Evolutionary conservation across 2,329 filamentous ascomycete genomes (phyloP), one percentile per base, ranked within the genome.

Genomic region (Mariannaea elegans): DNA sequence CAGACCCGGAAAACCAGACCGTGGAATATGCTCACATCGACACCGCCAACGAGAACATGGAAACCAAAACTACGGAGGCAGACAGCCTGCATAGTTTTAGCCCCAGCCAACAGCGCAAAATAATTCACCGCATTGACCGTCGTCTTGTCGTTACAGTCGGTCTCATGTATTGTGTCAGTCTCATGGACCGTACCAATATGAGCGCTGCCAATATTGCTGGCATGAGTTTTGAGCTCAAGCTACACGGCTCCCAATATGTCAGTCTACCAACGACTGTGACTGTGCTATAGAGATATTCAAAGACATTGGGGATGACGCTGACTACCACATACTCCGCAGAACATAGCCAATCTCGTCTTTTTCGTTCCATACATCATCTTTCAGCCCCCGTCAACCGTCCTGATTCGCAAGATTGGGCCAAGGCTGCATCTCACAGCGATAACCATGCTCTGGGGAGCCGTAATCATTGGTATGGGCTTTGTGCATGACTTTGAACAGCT

Each of bases 361-460:
- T 93, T 92, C 80, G 81, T 91, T 65, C 85, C 89, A 1, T 93
- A 93, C 72, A 84, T 90, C 61, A 50, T 91, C 48, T 89, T 92
- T 62, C 90, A 93, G 71, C 87, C 89, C 0, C 89, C 89, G 0
- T 89, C 89, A 2, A 92, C 90, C 1, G 77, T 92, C 41, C 74
- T 92, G 31, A 82, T 90, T 47, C 87, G 90, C 34, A 87, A 86
- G 68, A 68, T 93, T 49, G 90, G 90, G 1, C 85, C 87, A 3
- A 82, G 86, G 6, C 71, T 81, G 31, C 86, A 87, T 58, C 76
- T 90, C 2, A 73, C 82, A 0, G 59, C 71, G 39, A 86, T 89
- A 66, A 84, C 83, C 2, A 56, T 87, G 2, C 67, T 82, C 3
- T 90, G 88, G 87, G 59, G 57, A 2, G 12, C 36, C 8, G 46